Conservation (phyloP, 768 basidiomycete genomes). For the Lentinula sp. region DNA sequence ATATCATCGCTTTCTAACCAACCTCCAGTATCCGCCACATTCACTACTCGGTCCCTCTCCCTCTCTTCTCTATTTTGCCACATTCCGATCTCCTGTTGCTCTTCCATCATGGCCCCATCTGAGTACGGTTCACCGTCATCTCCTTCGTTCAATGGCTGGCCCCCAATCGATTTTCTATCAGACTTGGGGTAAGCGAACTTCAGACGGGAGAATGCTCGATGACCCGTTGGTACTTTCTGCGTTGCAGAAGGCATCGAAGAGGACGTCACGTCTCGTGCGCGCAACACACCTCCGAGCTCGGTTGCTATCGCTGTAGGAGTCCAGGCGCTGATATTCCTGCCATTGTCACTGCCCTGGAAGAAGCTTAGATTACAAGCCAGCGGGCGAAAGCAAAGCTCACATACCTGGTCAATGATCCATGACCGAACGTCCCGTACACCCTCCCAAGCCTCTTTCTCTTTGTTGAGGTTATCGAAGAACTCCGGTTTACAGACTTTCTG, state of each 20-base stretch:
- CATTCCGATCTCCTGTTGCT: slow-evolving; percentile 9
- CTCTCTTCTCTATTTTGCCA: slow-evolving; percentile 12
- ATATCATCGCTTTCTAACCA: slow-evolving; percentile 61
- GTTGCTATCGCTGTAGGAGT: slow-evolving; percentile 41
- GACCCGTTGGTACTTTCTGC: slow-evolving; percentile 25
- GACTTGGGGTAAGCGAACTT: slow-evolving; percentile 26
- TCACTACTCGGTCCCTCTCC: slow-evolving; percentile 9
- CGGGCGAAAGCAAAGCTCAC: neutral
- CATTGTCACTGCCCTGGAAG: slow-evolving; percentile 6
- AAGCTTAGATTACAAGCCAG: slow-evolving; percentile 2
- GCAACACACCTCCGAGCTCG: slow-evolving; percentile 56
- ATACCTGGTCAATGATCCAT: slow-evolving; percentile 46
- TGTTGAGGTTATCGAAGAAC: slow-evolving; percentile 63
- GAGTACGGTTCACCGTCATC: neutral
- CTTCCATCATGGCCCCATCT: neutral
- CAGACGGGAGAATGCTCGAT: slow-evolving; percentile 42
- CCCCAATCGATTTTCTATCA: neutral
- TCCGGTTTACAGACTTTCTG: slow-evolving; percentile 88
- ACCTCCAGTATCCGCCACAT: slow-evolving; percentile 29
- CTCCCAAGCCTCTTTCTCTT: slow-evolving; percentile 55
- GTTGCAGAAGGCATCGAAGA: slow-evolving; percentile 16
- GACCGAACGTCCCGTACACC: slow-evolving; percentile 47
- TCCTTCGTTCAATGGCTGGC: slow-evolving; percentile 10
- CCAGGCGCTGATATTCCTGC: slow-evolving; percentile 39
- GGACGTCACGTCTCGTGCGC: slow-evolving; percentile 30